Evolutionary conservation across 2,329 filamentous ascomycete species (phyloP).

Genomic region (Xylaria sp.): DNA sequence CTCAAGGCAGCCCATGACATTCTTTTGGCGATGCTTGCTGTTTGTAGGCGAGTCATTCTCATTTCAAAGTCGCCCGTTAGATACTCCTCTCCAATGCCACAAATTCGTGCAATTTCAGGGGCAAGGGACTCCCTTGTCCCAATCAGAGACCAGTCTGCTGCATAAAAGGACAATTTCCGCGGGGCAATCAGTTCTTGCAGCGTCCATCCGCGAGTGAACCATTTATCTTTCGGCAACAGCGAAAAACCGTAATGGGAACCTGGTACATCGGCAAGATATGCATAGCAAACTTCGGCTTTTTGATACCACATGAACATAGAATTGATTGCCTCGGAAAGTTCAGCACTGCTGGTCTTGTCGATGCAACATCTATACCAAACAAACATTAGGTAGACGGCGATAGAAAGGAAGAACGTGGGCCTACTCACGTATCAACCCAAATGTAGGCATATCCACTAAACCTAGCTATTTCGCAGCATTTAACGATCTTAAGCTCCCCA

Average conservation of each 20-base stretch:
- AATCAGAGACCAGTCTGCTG: not conserved
- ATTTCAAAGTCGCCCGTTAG: not conserved
- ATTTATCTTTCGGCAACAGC: not conserved
- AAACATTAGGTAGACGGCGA: not conserved
- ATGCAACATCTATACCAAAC: not conserved
- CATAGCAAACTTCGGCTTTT: not conserved
- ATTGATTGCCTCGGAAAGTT: too few species aligned
- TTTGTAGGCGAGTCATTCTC: not conserved
- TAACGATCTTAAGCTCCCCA: not conserved
- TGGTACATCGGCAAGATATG: not conserved
- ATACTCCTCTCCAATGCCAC: not conserved
- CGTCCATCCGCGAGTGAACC: not conserved
- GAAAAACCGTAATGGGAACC: not conserved
- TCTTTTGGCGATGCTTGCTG: not conserved
- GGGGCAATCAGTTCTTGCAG: not conserved
- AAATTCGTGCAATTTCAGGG: not conserved
- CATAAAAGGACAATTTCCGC: not conserved
- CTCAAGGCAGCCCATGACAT: not conserved
- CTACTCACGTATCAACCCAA: not conserved
- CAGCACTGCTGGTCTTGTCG: too few species aligned
- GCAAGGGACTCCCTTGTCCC: not conserved
- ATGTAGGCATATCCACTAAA: not conserved
- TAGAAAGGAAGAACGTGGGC: not conserved
- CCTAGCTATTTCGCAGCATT: not conserved
- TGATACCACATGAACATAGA: not conserved